Percentiles rank a stretch among this genome's conserved stretches.
Conservation (phyloP, 2,329 filamentous ascomycete genomes). For the Fusarium napiforme region DNA sequence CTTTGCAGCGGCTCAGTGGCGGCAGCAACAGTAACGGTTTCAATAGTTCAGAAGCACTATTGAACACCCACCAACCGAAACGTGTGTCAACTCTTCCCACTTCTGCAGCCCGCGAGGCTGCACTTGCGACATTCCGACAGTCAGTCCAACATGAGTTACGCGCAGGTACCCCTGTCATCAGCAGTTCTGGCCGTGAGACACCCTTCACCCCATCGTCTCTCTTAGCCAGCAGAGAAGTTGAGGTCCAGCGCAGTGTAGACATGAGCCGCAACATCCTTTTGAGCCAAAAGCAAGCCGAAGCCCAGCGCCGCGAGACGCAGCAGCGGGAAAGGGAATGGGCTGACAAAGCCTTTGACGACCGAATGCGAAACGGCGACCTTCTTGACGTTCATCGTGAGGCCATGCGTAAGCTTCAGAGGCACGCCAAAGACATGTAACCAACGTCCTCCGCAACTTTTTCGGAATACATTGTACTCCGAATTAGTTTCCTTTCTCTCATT, state of each 20-base stretch:
- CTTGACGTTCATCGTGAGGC: conserved; percentile 81
- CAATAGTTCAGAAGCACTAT: conserved; percentile 47
- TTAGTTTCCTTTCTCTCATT: conserved; percentile 23
- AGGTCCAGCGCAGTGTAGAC: conserved; percentile 62
- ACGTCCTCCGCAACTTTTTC: background rate
- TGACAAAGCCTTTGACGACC: conserved; percentile 74
- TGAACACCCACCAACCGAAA: conserved; percentile 67
- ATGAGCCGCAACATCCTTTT: conserved; percentile 66
- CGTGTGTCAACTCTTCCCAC: conserved; percentile 58
- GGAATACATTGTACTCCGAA: background rate
- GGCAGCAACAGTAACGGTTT: conserved; percentile 47
- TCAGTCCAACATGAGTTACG: conserved; percentile 72
- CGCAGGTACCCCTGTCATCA: conserved; percentile 51
- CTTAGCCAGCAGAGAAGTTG: conserved; percentile 51
- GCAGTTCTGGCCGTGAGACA: conserved; percentile 51
- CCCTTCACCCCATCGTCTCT: conserved; percentile 51
- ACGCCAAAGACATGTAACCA: conserved; percentile 49
- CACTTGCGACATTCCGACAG: conserved; percentile 74
- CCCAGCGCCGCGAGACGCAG: conserved; percentile 68
- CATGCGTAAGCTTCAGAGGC: conserved; percentile 79
- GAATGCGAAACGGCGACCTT: conserved; percentile 81
- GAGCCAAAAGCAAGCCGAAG: conserved; percentile 71
- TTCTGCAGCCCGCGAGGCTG: conserved; percentile 62
- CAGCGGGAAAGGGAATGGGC: conserved; percentile 66
- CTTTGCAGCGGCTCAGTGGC: conserved; percentile 41